Conservation (phyloP, 768 basidiomycete species). For the Lactarius psammicola region DNA sequence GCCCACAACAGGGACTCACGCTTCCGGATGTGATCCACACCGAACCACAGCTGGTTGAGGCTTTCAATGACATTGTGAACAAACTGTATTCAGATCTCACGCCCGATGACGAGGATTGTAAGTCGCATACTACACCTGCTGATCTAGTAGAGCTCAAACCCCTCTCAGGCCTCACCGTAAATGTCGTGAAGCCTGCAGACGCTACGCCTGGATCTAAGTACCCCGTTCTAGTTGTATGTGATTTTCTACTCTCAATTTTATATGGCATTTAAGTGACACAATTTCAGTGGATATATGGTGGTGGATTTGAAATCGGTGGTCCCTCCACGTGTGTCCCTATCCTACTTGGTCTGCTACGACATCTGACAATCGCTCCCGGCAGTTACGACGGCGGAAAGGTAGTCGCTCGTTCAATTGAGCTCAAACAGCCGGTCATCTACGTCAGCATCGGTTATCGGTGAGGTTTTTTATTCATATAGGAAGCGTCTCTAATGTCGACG, state of each 20-base stretch:
- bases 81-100: slow-evolving; percentile 12
- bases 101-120: slow-evolving; percentile 30
- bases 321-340: slow-evolving; percentile 11
- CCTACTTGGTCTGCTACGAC: not conserved
- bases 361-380: not conserved
- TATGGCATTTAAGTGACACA: not conserved
- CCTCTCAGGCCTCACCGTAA: slow-evolving; percentile 32
- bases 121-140: slow-evolving; percentile 2
- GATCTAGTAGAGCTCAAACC: not conserved
- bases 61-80: not conserved
- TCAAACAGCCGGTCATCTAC: slow-evolving; percentile 30
- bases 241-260: not conserved
- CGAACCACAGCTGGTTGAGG: not conserved
- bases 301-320: slow-evolving; percentile 25
- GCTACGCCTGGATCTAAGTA: slow-evolving; percentile 18
- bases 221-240: slow-evolving; percentile 33
- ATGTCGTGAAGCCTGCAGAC: slow-evolving; percentile 29
- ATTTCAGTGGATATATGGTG: slow-evolving; percentile 33
- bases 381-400: slow-evolving; percentile 31
- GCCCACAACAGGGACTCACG: slow-evolving; percentile 31
- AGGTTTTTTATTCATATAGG: not conserved
- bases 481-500: not conserved
- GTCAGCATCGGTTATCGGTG: slow-evolving; percentile 35
- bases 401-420: slow-evolving; percentile 31
- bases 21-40: slow-evolving; percentile 13